Evolutionary conservation across 306 rosid species (phyloP).

Genomic region (Cicer yamashitae): DNA sequence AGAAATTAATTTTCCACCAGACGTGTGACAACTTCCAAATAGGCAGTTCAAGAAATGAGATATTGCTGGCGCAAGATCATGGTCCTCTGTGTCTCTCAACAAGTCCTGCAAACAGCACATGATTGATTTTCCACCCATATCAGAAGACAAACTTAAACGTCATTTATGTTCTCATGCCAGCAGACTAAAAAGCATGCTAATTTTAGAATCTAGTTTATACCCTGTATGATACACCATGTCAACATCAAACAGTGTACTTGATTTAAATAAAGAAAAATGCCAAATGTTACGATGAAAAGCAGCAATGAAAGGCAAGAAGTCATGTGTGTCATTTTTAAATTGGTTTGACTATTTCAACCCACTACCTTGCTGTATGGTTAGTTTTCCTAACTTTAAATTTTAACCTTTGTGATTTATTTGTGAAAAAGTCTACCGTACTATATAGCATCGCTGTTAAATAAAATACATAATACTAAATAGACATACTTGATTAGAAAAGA

Average conservation of each 20-base stretch:
- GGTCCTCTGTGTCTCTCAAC: constrained; percentile 89
- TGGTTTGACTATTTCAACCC: no score
- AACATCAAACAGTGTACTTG: constrained; percentile 13
- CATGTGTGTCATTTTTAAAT: no score
- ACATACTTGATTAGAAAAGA: no score
- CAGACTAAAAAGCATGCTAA: constrained; percentile 8
- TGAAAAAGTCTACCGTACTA: no score
- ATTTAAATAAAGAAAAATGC: no score
- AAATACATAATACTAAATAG: no score
- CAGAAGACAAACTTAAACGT: constrained; percentile 16
- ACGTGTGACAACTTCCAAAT: constrained; percentile 80
- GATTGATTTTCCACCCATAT: constrained; percentile 12
- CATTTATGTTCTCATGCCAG: not conserved
- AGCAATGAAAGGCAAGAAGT: no score
- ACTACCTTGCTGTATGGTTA: no score
- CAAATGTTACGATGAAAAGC: no score
- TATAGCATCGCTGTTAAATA: no score
- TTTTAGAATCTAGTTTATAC: constrained; percentile 2
- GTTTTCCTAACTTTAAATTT: no score
- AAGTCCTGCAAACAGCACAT: constrained; percentile 65
- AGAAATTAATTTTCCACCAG: constrained; percentile 57
- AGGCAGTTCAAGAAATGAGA: constrained; percentile 91
- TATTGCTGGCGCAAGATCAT: constrained; percentile 81
- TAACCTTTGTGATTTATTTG: no score
- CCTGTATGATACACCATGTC: constrained; percentile 17